A percentile compares a stretch with the other conserved stretches of the same genome.
These are phyloP conservation scores for Fusarium sp. DNA, from an alignment of 2,329 filamentous ascomycete species.

Conservation along the genomic window DNA sequence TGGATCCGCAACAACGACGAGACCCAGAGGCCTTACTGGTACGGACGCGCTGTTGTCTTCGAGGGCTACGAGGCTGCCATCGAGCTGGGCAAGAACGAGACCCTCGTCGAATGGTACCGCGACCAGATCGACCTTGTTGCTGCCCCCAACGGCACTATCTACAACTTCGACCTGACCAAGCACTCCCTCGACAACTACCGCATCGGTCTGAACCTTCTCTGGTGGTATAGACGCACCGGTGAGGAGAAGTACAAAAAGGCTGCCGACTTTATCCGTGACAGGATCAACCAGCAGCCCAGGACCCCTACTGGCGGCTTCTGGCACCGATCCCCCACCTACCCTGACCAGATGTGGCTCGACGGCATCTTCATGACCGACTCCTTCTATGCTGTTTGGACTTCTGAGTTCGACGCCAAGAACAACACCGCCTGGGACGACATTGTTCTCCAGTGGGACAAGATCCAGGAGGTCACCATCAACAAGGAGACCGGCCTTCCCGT, in stretches of 20 bases:
- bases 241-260: slow-evolving; percentile 64
- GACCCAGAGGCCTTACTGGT: slow-evolving; percentile 42
- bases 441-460: slow-evolving; percentile 60
- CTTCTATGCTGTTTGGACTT: slow-evolving; percentile 59
- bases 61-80: slow-evolving; percentile 49
- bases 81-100: slow-evolving; percentile 58
- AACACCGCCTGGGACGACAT: slow-evolving; percentile 61
- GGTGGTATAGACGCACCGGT: slow-evolving; percentile 61
- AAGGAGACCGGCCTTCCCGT: slow-evolving; percentile 60
- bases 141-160: slow-evolving; percentile 57
- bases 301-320: slow-evolving; percentile 67
- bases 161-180: slow-evolving; percentile 60
- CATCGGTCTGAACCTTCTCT: slow-evolving; percentile 65
- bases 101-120: slow-evolving; percentile 60
- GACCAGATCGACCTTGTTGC: slow-evolving; percentile 61
- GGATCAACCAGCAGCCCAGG: slow-evolving; percentile 63
- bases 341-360: slow-evolving; percentile 65
- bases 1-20: slow-evolving; percentile 43
- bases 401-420: slow-evolving; percentile 55
- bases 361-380: slow-evolving; percentile 66
- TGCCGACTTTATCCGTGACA: slow-evolving; percentile 60
- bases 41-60: slow-evolving; percentile 40
- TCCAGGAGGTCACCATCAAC: slow-evolving; percentile 58
- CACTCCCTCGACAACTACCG: slow-evolving; percentile 68
- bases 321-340: slow-evolving; percentile 62